Conservation (phyloP, 306 rosid genomes). For the Crataegus laevigata region DNA sequence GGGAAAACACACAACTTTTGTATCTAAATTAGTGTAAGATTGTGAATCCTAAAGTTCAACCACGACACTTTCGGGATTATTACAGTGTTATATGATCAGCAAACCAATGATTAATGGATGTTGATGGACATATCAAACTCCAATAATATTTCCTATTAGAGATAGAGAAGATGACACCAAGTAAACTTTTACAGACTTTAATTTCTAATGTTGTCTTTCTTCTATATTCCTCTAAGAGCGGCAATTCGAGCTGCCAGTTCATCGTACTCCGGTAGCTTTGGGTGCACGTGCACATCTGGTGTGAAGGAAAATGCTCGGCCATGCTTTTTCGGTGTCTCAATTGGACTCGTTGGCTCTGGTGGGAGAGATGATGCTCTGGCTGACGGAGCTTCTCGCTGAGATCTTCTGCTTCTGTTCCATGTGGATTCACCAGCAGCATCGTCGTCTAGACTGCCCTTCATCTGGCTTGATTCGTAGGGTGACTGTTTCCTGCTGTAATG, state of each 20-base stretch:
- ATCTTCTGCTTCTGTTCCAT: constrained; percentile 8
- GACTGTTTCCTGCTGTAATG: constrained; percentile 30
- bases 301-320: constrained; percentile 19
- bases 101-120: background rate
- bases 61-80: background rate
- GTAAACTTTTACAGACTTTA: background rate
- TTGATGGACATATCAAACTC: background rate
- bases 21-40: background rate
- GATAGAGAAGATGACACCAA: background rate
- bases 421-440: background rate
- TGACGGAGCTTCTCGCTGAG: background rate
- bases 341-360: constrained; percentile 7
- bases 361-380: constrained; percentile 38
- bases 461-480: constrained; percentile 13
- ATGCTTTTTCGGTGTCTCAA: constrained; percentile 15
- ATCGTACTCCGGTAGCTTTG: constrained; percentile 72
- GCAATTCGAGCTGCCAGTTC: constrained; percentile 49
- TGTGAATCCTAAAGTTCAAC: background rate
- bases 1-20: background rate
- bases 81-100: background rate
- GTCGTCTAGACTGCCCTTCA: constrained; percentile 1
- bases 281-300: constrained; percentile 48
- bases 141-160: background rate
- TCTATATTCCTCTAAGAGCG: constrained; percentile 42
- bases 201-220: background rate